Percentiles rank a stretch among this genome's conserved stretches.
These are phyloP conservation scores for Backusella westeae DNA, from an alignment of 192 early-diverging fungal genomes.

Conservation along the genomic window DNA sequence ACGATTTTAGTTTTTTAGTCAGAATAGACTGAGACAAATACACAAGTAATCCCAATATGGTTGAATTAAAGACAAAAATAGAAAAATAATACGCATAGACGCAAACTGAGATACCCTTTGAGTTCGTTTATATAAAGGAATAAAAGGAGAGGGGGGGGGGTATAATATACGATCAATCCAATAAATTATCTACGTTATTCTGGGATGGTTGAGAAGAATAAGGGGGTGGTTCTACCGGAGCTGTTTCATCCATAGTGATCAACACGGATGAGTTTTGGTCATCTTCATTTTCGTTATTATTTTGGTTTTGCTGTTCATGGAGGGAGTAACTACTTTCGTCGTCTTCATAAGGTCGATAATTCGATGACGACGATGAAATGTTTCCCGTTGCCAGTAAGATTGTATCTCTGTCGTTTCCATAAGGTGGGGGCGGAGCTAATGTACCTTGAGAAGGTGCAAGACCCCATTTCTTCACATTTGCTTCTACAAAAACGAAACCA, in stretches of 20 bases:
- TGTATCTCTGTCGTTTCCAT: constrained; percentile 70
- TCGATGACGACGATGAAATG: not conserved
- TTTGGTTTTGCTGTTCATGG: not conserved
- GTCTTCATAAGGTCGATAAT: not conserved
- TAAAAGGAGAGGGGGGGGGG: not conserved
- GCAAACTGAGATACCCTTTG: not conserved
- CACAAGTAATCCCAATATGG: not conserved
- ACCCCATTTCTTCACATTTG: constrained; percentile 84
- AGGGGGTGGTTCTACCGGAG: not conserved
- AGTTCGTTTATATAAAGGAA: not conserved
- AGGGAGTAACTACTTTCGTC: not conserved
- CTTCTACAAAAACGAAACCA: constrained; percentile 81
- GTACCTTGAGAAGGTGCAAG: constrained; percentile 72
- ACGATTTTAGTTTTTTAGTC: not conserved
- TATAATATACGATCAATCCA: not conserved
- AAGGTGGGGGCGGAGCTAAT: constrained; percentile 70
- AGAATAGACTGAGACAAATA: not conserved
- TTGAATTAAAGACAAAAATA: not conserved
- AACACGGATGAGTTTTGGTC: not conserved
- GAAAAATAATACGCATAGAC: not conserved
- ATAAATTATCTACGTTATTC: not conserved
- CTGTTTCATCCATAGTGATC: not conserved
- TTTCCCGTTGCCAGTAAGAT: constrained; percentile 50
- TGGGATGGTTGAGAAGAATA: not conserved
- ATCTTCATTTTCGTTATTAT: not conserved